Evolutionary conservation across 2,329 filamentous ascomycete species (phyloP), one percentile per base, ranked within the genome.

Genomic region (Trichophyton simii): DNA sequence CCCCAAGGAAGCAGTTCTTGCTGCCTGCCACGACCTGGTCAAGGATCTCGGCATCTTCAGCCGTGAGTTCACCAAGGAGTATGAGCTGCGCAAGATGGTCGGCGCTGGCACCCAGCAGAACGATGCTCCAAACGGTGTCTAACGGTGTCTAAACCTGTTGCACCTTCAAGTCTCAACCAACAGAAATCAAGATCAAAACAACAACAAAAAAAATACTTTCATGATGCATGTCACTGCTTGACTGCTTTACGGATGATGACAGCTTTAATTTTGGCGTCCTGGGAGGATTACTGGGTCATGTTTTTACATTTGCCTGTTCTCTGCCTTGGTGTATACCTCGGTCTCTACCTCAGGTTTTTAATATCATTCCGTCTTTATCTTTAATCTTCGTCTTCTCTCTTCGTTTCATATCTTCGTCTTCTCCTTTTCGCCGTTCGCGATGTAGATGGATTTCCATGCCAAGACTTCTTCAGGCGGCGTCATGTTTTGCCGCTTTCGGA

Each of bases 21-120:
- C 86, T 59, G 86, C 87, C 48, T 95, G 89, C 77, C 85, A 88
- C 73, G 87, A 91, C 66, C 81, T 96, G 54, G 88, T 99, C 65
- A 82, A 85, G 63, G 87, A 95, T 66, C 83, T 96, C 61, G 87
- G 87, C 61, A 86, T 85, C 66, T 79, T 99, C 63, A 87, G 87
- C 65, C 85, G 89, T 66, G 89, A 95, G 71, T 96, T 97, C 73
- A 95, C 89, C 20, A 91, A 92, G 70, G 92, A 97, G 75, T 94
- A 86, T 76, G 89, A 95, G 75, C 77, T 95, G 68, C 86, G 89
- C 69, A 91, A 91, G 76, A 92, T 95, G 82, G 89, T 87, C 63
- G 83, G 83, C 52, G 84, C 83, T 22, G 65, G 60, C 25, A 82
- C 83, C 59, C 83, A 86, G 67, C 75, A 76, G 65, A 72, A 75